Evolutionary conservation across 1,284 basidiomycete species (phyloP), one percentile per base, ranked within the genome.

Genomic region (Cryptococcus amylolentus): DNA sequence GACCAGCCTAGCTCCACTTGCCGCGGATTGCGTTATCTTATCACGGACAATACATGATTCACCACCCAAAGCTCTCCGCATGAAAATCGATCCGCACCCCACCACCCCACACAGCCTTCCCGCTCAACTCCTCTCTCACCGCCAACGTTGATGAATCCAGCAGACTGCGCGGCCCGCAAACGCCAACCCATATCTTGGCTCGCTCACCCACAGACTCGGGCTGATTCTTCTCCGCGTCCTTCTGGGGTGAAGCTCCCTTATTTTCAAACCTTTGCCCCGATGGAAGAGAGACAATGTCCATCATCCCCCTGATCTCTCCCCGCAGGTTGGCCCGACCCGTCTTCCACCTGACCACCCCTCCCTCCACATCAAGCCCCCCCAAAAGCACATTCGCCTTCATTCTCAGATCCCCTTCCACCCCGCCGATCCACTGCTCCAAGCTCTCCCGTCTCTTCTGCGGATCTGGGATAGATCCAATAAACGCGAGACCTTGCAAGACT

Each of bases 21-120:
- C 12, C 45, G 27, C 43, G 27, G 13, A 35, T 45, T 45, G 43
- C 14, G 43, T 13, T 18, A 18, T 6, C 5, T 31, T 23, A 35
- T 49, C 23, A 35, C 7, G 31, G 31, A 5, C 10, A 35, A 35
- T 35, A 35, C 31, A 35, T 10, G 10, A 2, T 35, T 35, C 31
- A 68, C 66, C 64, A 68, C 6, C 66, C 66, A 52, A 68, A 68
- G 14, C 58, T 63, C 55, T 68, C 66, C 1, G 64, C 62, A 20
- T 64, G 57, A 48, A 60, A 66, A 9, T 64, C 63, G 5, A 68
- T 50, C 40, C 49, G 40, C 8, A 57, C 56, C n/a, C 54, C 62
- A 18, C 66, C 66, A 13, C 52, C 40, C 51, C 53, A 63, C 9
- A 58, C 59, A 27, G 55, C 52, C 23, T 56, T 52, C 18, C 54